A percentile compares a stretch with the other conserved stretches of the same genome.
Conservation (phyloP, 2,329 filamentous ascomycete species). For the Lachnellula hyalina region DNA sequence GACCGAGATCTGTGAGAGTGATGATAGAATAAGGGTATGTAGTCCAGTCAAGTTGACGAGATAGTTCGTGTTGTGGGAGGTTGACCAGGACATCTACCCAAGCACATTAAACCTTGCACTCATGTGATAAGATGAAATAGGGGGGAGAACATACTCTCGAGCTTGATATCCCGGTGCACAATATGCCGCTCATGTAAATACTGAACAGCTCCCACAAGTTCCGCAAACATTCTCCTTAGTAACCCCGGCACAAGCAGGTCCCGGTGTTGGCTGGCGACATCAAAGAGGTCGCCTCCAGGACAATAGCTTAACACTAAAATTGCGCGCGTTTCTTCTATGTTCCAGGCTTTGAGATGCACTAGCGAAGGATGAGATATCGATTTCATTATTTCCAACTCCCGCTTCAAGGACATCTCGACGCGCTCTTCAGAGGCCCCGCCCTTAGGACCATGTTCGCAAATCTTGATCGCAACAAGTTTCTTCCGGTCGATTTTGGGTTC, state of each 20-base stretch:
- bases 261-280: constrained; percentile 72
- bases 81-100: constrained; percentile 82
- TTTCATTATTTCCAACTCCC: constrained; percentile 91
- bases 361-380: constrained; percentile 83
- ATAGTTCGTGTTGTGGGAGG: constrained; percentile 61
- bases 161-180: constrained; percentile 95
- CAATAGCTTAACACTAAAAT: constrained; percentile 88
- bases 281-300: constrained; percentile 90
- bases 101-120: constrained; percentile 7
- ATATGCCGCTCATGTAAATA: constrained; percentile 84
- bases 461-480: constrained; percentile 87
- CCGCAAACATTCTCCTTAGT: constrained; percentile 81
- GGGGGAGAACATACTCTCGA: constrained; percentile 69
- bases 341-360: constrained; percentile 88
- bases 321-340: constrained; percentile 73
- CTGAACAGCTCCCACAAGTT: constrained; percentile 76
- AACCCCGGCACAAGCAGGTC: constrained; percentile 63
- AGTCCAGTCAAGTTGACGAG: constrained; percentile 62
- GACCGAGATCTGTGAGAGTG: constrained; percentile 85
- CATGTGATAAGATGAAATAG: constrained; percentile 12
- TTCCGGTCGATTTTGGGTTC: constrained; percentile 54
- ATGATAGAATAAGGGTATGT: constrained; percentile 77
- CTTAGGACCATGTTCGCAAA: constrained; percentile 90
- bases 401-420: constrained; percentile 87
- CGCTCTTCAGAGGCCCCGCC: constrained; percentile 91